phyloP scores from a whole-genome alignment of 1,284 basidiomycete genomes.

The Moesziomyces parantarcticus region DNA sequence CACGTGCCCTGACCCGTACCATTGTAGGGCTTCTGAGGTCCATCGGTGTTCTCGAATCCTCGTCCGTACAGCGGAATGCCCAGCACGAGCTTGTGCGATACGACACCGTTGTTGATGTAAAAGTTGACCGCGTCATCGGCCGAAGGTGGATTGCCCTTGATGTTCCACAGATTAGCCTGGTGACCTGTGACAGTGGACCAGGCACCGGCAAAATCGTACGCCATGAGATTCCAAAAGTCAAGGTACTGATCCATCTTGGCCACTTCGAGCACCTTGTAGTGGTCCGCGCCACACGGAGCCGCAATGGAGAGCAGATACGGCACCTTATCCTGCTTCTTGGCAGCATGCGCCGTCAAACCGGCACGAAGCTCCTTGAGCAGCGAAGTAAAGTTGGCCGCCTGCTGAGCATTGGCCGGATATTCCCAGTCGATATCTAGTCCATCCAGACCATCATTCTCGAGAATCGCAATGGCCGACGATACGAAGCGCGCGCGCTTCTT shows the following conservation, averaged over 20 bases:
- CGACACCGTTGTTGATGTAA: conserved; percentile 78
- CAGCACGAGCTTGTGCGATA: conserved; percentile 79
- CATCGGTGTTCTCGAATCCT: conserved; percentile 81
- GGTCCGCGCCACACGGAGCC: conserved; percentile 78
- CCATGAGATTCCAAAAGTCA: conserved; percentile 92
- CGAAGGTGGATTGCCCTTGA: conserved; percentile 67
- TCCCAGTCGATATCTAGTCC: conserved; percentile 83
- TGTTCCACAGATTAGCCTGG: conserved; percentile 78
- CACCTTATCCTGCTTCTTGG: conserved; percentile 70
- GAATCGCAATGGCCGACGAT: conserved; percentile 75
- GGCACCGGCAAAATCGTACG: conserved; percentile 70
- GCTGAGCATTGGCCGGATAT: conserved; percentile 78
- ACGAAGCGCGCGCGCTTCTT: conserved; percentile 77
- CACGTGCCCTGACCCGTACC: conserved; percentile 81
- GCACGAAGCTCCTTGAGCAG: conserved; percentile 78
- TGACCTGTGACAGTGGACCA: conserved; percentile 80
- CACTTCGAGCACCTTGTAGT: conserved; percentile 77
- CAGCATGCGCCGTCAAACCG: conserved; percentile 77
- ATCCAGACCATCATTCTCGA: conserved; percentile 89
- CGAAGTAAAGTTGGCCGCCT: conserved; percentile 79
- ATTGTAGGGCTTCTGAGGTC: conserved; percentile 79
- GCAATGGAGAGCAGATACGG: conserved; percentile 80
- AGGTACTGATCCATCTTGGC: conserved; percentile 78
- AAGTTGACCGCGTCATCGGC: conserved; percentile 79
- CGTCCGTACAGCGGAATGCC: conserved; percentile 75